phyloP scores from a whole-genome alignment of 805 yeast species.

The Danielia reshetovae region DNA sequence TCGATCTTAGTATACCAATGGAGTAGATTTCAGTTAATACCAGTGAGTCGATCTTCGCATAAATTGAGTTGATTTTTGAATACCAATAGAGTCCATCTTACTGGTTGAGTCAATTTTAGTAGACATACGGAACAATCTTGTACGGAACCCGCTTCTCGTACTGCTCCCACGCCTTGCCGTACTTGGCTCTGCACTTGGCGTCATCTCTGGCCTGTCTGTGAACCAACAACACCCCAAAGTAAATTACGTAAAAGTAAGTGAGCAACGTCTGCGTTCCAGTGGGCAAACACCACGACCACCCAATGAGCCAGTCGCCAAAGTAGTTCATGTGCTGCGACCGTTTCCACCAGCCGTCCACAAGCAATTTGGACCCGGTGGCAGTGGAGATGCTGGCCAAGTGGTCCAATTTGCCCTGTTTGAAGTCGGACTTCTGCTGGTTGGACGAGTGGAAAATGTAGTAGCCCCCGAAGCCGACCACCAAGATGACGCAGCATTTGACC shows the following conservation, averaged over 20 bases:
- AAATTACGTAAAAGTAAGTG: conserved; percentile 82
- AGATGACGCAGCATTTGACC: conserved; percentile 34
- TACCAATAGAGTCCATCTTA: no score
- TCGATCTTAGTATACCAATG: no score
- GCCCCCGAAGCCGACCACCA: conserved; percentile 55
- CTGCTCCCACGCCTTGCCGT: conserved; percentile 81
- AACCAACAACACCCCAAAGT: conserved; percentile 74
- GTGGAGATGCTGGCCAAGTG: conserved; percentile 67
- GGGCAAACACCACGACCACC: conserved; percentile 88
- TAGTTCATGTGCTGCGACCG: conserved; percentile 89
- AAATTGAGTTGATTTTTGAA: no score
- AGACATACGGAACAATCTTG: conserved; percentile 84
- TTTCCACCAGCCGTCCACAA: conserved; percentile 97
- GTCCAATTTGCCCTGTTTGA: conserved; percentile 71
- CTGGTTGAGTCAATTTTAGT: no score
- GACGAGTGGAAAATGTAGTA: conserved; percentile 80
- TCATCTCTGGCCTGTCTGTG: conserved; percentile 94
- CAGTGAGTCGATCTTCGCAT: no score
- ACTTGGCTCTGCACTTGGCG: conserved; percentile 80
- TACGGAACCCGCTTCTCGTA: conserved; percentile 82
- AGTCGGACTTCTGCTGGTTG: conserved; percentile 79
- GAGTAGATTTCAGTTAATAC: no score
- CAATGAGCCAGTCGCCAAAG: conserved; percentile 91
- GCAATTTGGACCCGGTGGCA: conserved; percentile 69
- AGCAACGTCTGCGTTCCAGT: conserved; percentile 78